These are phyloP conservation scores for Hapsidospora chrysogenum DNA, from an alignment of 495 filamentous ascomycete genomes.

Conservation along the genomic window DNA sequence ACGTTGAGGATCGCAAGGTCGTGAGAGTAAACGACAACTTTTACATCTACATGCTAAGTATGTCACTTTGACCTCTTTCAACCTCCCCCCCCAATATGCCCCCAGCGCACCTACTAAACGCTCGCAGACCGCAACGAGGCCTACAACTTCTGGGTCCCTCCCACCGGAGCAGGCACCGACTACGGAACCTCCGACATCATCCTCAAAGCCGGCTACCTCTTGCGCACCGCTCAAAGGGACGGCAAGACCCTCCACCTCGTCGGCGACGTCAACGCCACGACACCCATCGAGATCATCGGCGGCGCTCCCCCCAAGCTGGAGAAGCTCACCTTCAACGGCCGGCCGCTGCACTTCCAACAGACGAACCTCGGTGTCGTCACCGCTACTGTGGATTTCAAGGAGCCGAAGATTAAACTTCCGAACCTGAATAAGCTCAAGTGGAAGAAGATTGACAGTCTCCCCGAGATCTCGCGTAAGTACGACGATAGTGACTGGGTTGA, in stretches of 20 bases:
- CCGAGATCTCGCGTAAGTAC: conserved; percentile 41
- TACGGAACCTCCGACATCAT: background rate
- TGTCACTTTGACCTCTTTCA: background rate
- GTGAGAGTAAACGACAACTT: no score
- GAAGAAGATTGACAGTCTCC: conserved; percentile 49
- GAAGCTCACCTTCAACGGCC: conserved; percentile 46
- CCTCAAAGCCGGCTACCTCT: conserved; percentile 29
- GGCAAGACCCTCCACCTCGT: conserved; percentile 33
- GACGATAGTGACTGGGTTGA: conserved; percentile 35
- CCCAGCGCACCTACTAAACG: no score
- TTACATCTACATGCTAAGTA: conserved; percentile 2
- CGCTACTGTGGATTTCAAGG: conserved; percentile 21
- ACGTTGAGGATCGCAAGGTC: no score
- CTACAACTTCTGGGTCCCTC: conserved; percentile 39
- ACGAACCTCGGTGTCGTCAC: conserved; percentile 5
- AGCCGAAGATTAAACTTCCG: conserved; percentile 22
- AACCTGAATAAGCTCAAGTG: conserved; percentile 25
- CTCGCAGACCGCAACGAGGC: conserved; percentile 35
- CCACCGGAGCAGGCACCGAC: conserved; percentile 4
- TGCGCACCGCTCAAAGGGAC: conserved; percentile 37
- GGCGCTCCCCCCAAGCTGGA: conserved; percentile 13
- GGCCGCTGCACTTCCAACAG: conserved; percentile 12
- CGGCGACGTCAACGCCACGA: conserved; percentile 50
- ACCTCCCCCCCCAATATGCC: no score
- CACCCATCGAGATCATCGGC: conserved; percentile 43